Conservation (phyloP, 1,139 yeast species). For the Protomyces inouyei region DNA sequence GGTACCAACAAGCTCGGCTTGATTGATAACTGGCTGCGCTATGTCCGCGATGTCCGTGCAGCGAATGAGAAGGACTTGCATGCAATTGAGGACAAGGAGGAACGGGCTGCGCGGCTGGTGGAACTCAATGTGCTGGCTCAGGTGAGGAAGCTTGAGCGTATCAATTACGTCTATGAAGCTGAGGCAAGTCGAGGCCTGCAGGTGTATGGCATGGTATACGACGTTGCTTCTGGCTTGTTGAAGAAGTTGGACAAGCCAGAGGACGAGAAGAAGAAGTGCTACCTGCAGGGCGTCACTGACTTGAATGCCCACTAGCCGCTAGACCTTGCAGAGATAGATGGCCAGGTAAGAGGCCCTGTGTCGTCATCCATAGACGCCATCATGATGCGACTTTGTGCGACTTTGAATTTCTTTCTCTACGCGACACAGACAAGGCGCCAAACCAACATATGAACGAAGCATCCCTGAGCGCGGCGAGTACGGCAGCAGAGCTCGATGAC, state of each 20-base stretch:
- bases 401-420: too few species aligned
- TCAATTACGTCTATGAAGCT: constrained; percentile 72
- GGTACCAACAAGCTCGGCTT: constrained; percentile 65
- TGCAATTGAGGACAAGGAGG: constrained; percentile 42
- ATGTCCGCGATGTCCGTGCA: constrained; percentile 66
- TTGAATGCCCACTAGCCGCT: neutral
- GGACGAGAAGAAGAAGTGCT: constrained; percentile 34
- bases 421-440: neutral
- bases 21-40: constrained; percentile 71
- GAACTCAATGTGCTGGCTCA: constrained; percentile 73
- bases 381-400: too few species aligned
- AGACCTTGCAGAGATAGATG: neutral
- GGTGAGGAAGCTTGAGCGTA: constrained; percentile 54
- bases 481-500: constrained; percentile 13
- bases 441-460: constrained; percentile 7
- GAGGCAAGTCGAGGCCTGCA: constrained; percentile 66
- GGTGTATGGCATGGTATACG: constrained; percentile 84
- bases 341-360: neutral
- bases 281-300: constrained; percentile 5
- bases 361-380: neutral
- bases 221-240: constrained; percentile 72
- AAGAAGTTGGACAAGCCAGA: constrained; percentile 44
- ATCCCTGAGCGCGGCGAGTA: neutral
- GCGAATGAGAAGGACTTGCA: constrained; percentile 46
- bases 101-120: constrained; percentile 60